Percentiles rank a stretch among this genome's conserved stretches.
Conservation (phyloP, 2,329 filamentous ascomycete genomes). For the Monosporascus ibericus region DNA sequence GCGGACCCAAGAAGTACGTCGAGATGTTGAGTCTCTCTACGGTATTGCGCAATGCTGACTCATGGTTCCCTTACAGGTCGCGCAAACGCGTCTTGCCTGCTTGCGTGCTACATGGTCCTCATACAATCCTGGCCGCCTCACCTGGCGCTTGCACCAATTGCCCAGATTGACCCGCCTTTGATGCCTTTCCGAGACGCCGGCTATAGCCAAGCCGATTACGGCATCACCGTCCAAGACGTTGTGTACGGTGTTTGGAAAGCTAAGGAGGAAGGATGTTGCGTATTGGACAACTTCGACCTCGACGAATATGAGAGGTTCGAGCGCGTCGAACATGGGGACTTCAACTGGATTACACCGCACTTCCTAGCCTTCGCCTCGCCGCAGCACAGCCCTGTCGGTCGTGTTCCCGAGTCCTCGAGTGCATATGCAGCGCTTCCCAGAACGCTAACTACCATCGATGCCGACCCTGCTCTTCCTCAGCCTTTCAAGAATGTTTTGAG, state of each 20-base stretch:
- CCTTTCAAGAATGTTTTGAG: slow-evolving; percentile 94
- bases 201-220: slow-evolving; percentile 97
- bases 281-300: slow-evolving; percentile 87
- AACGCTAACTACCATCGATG: slow-evolving; percentile 65
- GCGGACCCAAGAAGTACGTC: slow-evolving; percentile 81
- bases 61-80: slow-evolving; percentile 49
- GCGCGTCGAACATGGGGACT: slow-evolving; percentile 95
- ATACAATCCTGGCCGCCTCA: slow-evolving; percentile 98
- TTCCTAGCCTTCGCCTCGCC: slow-evolving; percentile 97
- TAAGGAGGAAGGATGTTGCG: slow-evolving; percentile 90
- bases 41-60: slow-evolving; percentile 12
- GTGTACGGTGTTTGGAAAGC: slow-evolving; percentile 99
- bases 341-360: slow-evolving; percentile 96
- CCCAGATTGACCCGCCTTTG: slow-evolving; percentile 91
- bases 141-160: slow-evolving; percentile 88
- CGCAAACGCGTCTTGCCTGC: slow-evolving; percentile 87
- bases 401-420: slow-evolving; percentile 66
- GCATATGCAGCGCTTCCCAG: slow-evolving; percentile 69
- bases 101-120: slow-evolving; percentile 97
- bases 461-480: slow-evolving; percentile 64
- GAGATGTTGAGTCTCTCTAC: neutral
- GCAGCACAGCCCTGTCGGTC: slow-evolving; percentile 70
- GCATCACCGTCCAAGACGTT: slow-evolving; percentile 91
- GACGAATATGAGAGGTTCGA: slow-evolving; percentile 97
- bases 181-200: slow-evolving; percentile 99